These are phyloP conservation scores for Toxicodendron radicans DNA, from an alignment of 345 rosid genomes.

Conservation along the genomic window DNA sequence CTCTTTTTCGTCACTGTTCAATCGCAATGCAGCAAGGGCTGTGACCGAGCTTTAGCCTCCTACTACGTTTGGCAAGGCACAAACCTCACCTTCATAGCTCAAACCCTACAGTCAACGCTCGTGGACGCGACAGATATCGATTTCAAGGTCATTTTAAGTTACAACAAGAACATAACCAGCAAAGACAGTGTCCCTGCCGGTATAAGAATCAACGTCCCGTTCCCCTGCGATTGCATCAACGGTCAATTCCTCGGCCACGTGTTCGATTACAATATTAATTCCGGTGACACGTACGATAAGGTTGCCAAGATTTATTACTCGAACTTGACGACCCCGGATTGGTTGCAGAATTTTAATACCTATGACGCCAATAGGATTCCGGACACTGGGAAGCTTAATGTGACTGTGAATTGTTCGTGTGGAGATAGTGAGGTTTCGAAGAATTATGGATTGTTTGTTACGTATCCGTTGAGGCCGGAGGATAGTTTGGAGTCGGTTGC, in stretches of 20 bases:
- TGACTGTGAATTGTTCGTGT: slow-evolving; percentile 75
- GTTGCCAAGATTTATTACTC: slow-evolving; percentile 40
- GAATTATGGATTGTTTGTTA: slow-evolving; percentile 60
- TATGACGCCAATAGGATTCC: slow-evolving; percentile 42
- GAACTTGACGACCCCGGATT: slow-evolving; percentile 44
- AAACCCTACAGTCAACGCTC: slow-evolving; percentile 24
- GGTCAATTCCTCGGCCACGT: slow-evolving; percentile 49
- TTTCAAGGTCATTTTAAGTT: slow-evolving; percentile 28
- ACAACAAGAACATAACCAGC: slow-evolving; percentile 36
- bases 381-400: slow-evolving; percentile 36
- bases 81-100: slow-evolving; percentile 47
- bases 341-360: slow-evolving; percentile 33
- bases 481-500: slow-evolving; percentile 57
- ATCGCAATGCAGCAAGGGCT: slow-evolving; percentile 44
- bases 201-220: slow-evolving; percentile 56
- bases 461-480: slow-evolving; percentile 63
- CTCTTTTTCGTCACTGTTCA: slow-evolving; percentile 28
- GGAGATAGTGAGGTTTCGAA: slow-evolving; percentile 48
- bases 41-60: slow-evolving; percentile 57
- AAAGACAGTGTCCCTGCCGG: slow-evolving; percentile 34
- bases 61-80: slow-evolving; percentile 49
- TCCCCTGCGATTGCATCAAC: slow-evolving; percentile 63
- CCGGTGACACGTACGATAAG: slow-evolving; percentile 28
- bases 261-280: slow-evolving; percentile 31
- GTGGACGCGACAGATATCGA: not conserved